Base-by-base conservation (phyloP, 2,329 filamentous ascomycete genomes). In the Fusarium hostae region DNA sequence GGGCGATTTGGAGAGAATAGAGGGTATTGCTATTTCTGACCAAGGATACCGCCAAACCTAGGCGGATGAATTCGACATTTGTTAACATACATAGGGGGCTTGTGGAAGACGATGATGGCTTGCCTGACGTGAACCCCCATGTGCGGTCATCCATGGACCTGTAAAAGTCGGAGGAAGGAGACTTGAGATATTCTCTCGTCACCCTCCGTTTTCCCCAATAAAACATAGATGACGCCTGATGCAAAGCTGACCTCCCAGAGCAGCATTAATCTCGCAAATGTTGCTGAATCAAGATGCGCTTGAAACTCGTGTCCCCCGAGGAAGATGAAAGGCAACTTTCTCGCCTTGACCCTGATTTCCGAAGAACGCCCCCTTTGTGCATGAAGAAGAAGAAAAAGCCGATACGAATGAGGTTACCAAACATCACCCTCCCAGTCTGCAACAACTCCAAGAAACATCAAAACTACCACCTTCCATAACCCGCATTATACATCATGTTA, bases 401-500 rank as follows among this genome's bases (percentile, higher is more conserved):
- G 67, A 63, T 59, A 66, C 68, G 52, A 70, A 68, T 39, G 60
- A 73, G 71, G 70, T 73, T 48, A 63, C 63, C 66, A 75, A 65
- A 74, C 75, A 77, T 69, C 52, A 61, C 54, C 66, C 64, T 64
- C 67, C 61, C 48, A 59, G 47, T 55, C 63, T 65, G 68, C 61
- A 63, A 51, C 62, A 62, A 67, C 59, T 71, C 68, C 71, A 37
- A 58, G 57, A 60, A 61, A 65, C 55, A 72, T 62, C 57, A 70
- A 63, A 75, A 73, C 78, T 81, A 94, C 91, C 92, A 94, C 80
- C 91, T 87, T 79, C 86, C 85, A 81, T 91, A 90, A 80, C 89
- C 89, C 81, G 88, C 86, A 83, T 87, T 88, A 81, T 97, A 97
- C 88, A 97, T 93, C 89, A 94, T 92, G 83, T 87, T 90, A 78